Evolutionary conservation across 2,329 filamentous ascomycete species (phyloP), one percentile per base, ranked within the genome.

Genomic region (Myrmaecium sp.): DNA sequence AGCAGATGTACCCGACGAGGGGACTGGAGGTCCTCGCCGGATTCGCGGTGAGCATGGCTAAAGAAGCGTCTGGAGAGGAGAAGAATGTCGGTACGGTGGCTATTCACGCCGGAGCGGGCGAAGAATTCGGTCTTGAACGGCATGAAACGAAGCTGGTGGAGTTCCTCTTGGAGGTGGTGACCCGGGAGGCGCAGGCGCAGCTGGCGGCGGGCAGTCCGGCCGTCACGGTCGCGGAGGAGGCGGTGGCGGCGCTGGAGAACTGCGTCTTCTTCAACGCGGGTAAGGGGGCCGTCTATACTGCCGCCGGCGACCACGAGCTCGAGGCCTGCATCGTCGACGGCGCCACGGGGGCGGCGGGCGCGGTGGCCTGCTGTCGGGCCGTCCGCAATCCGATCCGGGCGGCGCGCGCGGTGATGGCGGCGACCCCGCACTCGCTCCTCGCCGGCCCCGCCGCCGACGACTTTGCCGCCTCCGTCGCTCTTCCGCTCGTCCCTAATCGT

Each of bases 281-380:
- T 5, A 74, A 72, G 40, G 84, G 84, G 28, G 79, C 82, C 26
- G 82, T 92, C 12, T 93, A 91, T 51, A 92, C 81, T 1, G 69
- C 74, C 26, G 73, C 76, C 36, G 84, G 83, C 11, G 66, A 73
- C 34, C 83, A 84, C 47, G 79, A 93, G 55, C 71, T 92, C 33
- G 83, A 93, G 53, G 79, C 80, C 2, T 79, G 72, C 6, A 68
- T 92, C 27, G 92, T 92, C 62, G 63, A 15, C 76, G 74, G 0
- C 59, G 61, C 30, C 64, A 69, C 21, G 93, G 92, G 58, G 68
- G 80, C 18, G 81, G 73, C 10, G 77, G 80, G 0, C 80, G 79
- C 3, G 70, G 82, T 5, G 79, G 79, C 55, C 68, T 80, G 3
- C 49, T 92, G 9, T 64, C 62, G 5, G 68, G 62, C 21, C n/a